A percentile compares a stretch with the other conserved stretches of the same genome.
Evolutionary conservation across 495 filamentous ascomycete species (phyloP).

Genomic region (Hyaloscypha hepaticicola): DNA sequence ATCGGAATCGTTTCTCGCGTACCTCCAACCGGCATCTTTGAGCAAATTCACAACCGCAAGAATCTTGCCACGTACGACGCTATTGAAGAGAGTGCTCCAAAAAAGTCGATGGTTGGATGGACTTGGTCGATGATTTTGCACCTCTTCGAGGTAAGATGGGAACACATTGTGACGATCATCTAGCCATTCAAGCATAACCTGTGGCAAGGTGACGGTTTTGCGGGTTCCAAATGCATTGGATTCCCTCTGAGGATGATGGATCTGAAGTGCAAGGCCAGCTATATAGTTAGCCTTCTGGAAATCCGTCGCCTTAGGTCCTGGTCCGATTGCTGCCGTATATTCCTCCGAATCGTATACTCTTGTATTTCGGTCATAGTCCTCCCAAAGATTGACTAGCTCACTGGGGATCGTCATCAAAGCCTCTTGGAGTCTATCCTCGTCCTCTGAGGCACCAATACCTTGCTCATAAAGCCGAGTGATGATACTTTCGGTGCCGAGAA

Average conservation of each 20-base stretch:
- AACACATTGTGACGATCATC: constrained; percentile 65
- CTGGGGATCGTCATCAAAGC: constrained; percentile 54
- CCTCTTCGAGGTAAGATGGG: constrained; percentile 54
- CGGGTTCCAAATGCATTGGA: constrained; percentile 11
- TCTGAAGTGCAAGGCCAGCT: constrained; percentile 64
- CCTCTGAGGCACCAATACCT: constrained; percentile 49
- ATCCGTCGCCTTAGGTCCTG: constrained; percentile 53
- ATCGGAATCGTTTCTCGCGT: constrained; percentile 58
- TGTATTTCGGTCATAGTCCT: constrained; percentile 43
- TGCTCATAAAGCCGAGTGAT: constrained; percentile 56
- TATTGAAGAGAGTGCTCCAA: constrained; percentile 73
- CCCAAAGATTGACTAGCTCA: constrained; percentile 60
- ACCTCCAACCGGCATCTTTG: constrained; percentile 69
- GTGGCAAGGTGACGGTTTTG: constrained; percentile 57
- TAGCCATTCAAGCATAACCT: constrained; percentile 77
- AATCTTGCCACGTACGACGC: constrained; percentile 70
- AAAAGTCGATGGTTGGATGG: constrained; percentile 71
- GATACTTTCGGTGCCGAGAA: constrained; percentile 54
- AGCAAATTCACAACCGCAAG: constrained; percentile 60
- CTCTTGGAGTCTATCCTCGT: constrained; percentile 53
- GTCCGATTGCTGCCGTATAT: constrained; percentile 59
- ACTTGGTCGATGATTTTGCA: constrained; percentile 62
- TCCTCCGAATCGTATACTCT: constrained; percentile 49
- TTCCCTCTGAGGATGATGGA: constrained; percentile 64
- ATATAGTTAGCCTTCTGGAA: constrained; percentile 74